Conservation (phyloP, 495 filamentous ascomycete species). For the Aspergillus bertholletiae region DNA sequence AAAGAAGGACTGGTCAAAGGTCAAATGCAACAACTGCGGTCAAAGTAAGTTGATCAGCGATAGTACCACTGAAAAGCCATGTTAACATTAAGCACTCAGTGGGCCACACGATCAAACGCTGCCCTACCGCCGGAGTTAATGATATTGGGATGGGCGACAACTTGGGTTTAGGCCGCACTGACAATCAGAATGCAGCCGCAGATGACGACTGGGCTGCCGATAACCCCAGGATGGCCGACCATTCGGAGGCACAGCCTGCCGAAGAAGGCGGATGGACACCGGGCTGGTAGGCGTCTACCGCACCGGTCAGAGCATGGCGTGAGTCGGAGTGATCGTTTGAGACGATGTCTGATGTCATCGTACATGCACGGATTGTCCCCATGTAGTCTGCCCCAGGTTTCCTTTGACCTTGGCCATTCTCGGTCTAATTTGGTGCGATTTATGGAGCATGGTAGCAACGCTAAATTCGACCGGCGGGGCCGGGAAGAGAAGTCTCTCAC, state of each 20-base stretch:
- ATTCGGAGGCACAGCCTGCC: background rate
- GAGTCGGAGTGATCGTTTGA: slow-evolving; percentile 5
- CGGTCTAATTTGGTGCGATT: background rate
- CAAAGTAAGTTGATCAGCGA: slow-evolving; percentile 48
- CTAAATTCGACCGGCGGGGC: slow-evolving; percentile 1
- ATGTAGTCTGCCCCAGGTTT: background rate
- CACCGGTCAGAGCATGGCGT: slow-evolving; percentile 2
- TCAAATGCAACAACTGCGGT: slow-evolving; percentile 73
- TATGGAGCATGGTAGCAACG: background rate
- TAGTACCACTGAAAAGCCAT: background rate
- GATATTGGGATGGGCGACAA: slow-evolving; percentile 1
- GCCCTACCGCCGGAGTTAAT: slow-evolving; percentile 32
- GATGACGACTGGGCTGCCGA: slow-evolving; percentile 9
- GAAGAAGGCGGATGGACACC: background rate
- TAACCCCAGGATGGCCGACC: slow-evolving; percentile 1
- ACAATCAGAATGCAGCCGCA: background rate
- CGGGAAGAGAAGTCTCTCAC: background rate
- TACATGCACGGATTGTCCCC: slow-evolving; percentile 1
- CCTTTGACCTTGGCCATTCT: background rate
- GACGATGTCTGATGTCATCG: slow-evolving; percentile 8
- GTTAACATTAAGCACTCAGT: slow-evolving; percentile 34
- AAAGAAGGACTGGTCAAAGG: slow-evolving; percentile 69
- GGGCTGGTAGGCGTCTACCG: background rate
- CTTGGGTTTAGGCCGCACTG: background rate
- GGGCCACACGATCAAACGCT: slow-evolving; percentile 66